A percentile compares a stretch with the other conserved stretches of the same genome.
phyloP scores from a whole-genome alignment of 2,329 filamentous ascomycete species.

The Aureobasidium namibiae region DNA sequence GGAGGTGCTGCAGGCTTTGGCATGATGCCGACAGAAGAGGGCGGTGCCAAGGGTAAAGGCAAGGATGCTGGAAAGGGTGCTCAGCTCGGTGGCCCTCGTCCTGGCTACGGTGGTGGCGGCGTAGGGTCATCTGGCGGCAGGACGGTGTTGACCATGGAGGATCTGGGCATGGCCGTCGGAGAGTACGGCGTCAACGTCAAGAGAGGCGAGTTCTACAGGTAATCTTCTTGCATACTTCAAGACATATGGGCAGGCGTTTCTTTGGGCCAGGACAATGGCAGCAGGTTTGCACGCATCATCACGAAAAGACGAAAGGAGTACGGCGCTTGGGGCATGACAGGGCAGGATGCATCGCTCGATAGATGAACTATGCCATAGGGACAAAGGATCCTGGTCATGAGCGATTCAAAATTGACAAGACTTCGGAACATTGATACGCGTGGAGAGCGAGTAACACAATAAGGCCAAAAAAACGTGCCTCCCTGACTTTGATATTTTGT shows the following conservation, averaged over 20 bases:
- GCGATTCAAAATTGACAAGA: not conserved
- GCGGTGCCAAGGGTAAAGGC: conserved; percentile 39
- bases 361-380: conserved; percentile 3
- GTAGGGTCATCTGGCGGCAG: conserved; percentile 82
- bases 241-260: conserved; percentile 1
- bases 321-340: not conserved
- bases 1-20: conserved; percentile 67
- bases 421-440: not conserved
- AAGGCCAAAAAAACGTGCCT: not conserved
- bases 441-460: not conserved
- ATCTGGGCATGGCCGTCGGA: conserved; percentile 92
- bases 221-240: conserved; percentile 19
- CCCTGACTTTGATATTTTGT: conserved; percentile 1
- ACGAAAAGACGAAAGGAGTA: not conserved
- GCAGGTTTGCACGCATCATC: not conserved
- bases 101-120: conserved; percentile 68
- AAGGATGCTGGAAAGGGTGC: conserved; percentile 28
- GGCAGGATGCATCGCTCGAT: conserved; percentile 1
- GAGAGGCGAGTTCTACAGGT: conserved; percentile 93
- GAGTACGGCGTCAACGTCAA: conserved; percentile 98
- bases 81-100: conserved; percentile 40
- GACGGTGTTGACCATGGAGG: conserved; percentile 97
- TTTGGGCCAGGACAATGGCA: not conserved
- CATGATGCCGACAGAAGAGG: conserved; percentile 46
- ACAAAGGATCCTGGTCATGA: not conserved